These are phyloP conservation scores for Gypsophila paniculata DNA, from an alignment of 179 eudicot species.

Conservation along the genomic window DNA sequence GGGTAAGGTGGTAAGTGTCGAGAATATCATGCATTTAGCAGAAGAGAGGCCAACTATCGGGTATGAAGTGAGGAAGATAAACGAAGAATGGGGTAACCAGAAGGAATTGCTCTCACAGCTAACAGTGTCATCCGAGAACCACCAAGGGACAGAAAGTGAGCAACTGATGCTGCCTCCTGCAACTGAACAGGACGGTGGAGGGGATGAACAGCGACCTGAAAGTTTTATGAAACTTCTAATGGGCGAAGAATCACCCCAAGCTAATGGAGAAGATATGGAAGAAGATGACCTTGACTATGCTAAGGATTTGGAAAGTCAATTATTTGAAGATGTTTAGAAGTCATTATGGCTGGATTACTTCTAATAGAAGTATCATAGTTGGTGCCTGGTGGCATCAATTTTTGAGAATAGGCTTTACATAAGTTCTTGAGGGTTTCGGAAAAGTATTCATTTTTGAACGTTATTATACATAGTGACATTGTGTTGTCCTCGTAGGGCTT, in stretches of 20 bases:
- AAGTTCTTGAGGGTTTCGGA: neutral
- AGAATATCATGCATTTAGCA: constrained; percentile 59
- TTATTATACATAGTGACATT: neutral
- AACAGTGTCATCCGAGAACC: constrained; percentile 28
- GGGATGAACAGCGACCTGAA: neutral
- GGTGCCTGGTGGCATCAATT: constrained; percentile 1
- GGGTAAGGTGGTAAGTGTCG: constrained; percentile 42
- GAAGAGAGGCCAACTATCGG: constrained; percentile 40
- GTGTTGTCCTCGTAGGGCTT: neutral
- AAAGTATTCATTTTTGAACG: neutral
- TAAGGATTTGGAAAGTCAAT: constrained; percentile 23
- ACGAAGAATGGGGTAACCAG: constrained; percentile 49
- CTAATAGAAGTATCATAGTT: constrained; percentile 1
- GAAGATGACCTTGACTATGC: constrained; percentile 24
- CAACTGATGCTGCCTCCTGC: constrained; percentile 14
- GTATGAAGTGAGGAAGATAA: constrained; percentile 42
- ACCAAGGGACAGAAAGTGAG: constrained; percentile 3
- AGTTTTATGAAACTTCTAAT: constrained; percentile 28
- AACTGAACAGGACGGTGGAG: constrained; percentile 1
- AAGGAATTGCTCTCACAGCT: constrained; percentile 47
- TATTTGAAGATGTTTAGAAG: constrained; percentile 14
- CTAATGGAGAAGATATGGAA: constrained; percentile 1
- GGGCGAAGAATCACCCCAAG: constrained; percentile 16
- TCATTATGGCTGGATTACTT: no score
- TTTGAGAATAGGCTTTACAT: neutral